Evolutionary conservation across 129 eudicot genomes (phyloP).

Genomic region (Escallonia herrerae): DNA sequence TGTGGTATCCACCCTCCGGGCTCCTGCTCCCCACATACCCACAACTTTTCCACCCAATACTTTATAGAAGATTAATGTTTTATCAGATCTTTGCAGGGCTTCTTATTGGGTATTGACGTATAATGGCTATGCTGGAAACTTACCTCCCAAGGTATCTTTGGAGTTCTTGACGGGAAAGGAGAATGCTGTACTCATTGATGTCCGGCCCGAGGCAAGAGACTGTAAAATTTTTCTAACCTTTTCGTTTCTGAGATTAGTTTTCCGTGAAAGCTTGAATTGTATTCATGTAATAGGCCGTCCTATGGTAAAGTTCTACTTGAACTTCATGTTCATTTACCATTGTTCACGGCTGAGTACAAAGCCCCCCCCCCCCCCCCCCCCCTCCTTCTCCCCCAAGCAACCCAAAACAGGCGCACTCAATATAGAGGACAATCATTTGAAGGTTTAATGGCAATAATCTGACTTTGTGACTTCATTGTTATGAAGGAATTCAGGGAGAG

Average conservation of each 20-base stretch:
- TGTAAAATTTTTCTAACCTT: slow-evolving; percentile 51
- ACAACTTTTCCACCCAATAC: slow-evolving; percentile 1
- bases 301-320: not conserved
- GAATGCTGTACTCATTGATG: slow-evolving; percentile 66
- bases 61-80: slow-evolving; percentile 26
- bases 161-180: slow-evolving; percentile 63
- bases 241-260: slow-evolving; percentile 13
- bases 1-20: not conserved
- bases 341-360: not conserved
- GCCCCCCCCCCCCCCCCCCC: not conserved
- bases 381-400: not conserved
- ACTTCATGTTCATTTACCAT: not conserved
- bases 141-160: slow-evolving; percentile 61
- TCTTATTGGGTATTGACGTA: slow-evolving; percentile 69
- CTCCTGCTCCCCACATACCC: too few species aligned
- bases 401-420: too few species aligned
- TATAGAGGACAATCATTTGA: not conserved
- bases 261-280: not conserved
- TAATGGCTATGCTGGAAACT: slow-evolving; percentile 94
- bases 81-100: slow-evolving; percentile 70
- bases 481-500: slow-evolving; percentile 80
- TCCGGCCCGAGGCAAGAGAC: slow-evolving; percentile 99
- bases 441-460: not conserved
- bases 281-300: not conserved
- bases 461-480: slow-evolving; percentile 13